A percentile compares a stretch with the other conserved stretches of the same genome.
Conservation (phyloP, 2,329 filamentous ascomycete genomes). For the Amesomyces nigricolor region DNA sequence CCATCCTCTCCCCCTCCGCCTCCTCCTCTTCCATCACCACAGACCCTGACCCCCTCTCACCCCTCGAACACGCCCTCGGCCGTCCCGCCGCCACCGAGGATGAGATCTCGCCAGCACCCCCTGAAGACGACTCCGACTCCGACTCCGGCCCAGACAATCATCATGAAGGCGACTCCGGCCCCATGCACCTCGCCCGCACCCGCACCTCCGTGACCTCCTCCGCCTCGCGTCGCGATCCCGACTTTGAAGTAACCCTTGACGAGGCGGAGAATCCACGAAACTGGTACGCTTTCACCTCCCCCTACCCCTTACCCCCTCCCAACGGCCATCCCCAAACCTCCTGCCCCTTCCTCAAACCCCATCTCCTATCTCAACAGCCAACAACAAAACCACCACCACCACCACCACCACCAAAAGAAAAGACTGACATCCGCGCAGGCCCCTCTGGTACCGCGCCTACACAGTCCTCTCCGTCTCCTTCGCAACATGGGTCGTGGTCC, state of each 20-base stretch:
- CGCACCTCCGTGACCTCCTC: conserved; percentile 36
- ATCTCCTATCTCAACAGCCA: too few species aligned
- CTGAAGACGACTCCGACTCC: background rate
- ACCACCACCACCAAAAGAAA: too few species aligned
- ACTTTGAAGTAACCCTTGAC: conserved; percentile 65
- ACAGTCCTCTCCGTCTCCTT: conserved; percentile 38
- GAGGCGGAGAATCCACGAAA: conserved; percentile 61
- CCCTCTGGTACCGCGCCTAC: conserved; percentile 41
- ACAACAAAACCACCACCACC: too few species aligned
- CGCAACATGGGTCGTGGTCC: conserved; percentile 45
- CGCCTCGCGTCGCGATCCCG: conserved; percentile 38
- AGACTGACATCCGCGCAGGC: too few species aligned
- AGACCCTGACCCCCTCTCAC: conserved; percentile 12
- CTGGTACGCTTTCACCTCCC: too few species aligned
- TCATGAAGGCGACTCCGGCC: conserved; percentile 21
- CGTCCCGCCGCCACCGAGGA: conserved; percentile 2
- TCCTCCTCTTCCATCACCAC: conserved; percentile 12
- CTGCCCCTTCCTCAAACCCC: too few species aligned
- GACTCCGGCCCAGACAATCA: conserved; percentile 7
- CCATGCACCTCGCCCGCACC: conserved; percentile 35
- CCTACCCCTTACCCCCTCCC: too few species aligned
- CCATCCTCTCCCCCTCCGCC: background rate
- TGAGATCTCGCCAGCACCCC: background rate
- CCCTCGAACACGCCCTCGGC: conserved; percentile 12
- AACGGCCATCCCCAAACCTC: too few species aligned